Percentiles rank a stretch among this genome's conserved stretches.
phyloP scores from a whole-genome alignment of 2,329 filamentous ascomycete species.

The Epichloe brachyelytri region DNA sequence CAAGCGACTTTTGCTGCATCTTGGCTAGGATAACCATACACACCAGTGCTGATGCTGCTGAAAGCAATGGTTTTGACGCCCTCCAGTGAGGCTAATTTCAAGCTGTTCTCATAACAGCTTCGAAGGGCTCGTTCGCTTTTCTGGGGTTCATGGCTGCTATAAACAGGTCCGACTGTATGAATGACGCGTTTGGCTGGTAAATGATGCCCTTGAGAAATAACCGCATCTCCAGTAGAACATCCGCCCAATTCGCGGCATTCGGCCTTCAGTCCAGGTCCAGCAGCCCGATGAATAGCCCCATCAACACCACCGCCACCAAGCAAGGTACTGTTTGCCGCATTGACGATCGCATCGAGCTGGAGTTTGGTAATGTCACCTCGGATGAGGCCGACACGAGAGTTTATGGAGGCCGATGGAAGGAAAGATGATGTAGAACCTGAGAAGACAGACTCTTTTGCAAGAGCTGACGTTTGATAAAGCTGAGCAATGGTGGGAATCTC shows the following conservation, averaged over 20 bases:
- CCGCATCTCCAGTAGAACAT: constrained; percentile 65
- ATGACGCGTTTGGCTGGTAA: constrained; percentile 72
- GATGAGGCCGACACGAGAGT: constrained; percentile 57
- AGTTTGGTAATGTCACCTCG: constrained; percentile 74
- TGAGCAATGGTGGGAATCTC: constrained; percentile 50
- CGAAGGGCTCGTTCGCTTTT: constrained; percentile 35
- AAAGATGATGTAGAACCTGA: constrained; percentile 8
- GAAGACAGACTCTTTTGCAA: constrained; percentile 19
- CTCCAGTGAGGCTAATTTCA: constrained; percentile 59
- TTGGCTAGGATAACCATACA: constrained; percentile 73
- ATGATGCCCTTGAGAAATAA: constrained; percentile 67
- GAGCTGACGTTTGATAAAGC: constrained; percentile 41
- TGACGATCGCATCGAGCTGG: constrained; percentile 72
- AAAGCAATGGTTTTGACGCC: constrained; percentile 66
- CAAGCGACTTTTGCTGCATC: constrained; percentile 64
- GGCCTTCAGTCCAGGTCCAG: constrained; percentile 51
- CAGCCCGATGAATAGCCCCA: constrained; percentile 74
- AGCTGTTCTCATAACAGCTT: constrained; percentile 55
- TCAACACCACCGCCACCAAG: constrained; percentile 85
- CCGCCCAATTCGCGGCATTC: constrained; percentile 64
- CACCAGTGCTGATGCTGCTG: constrained; percentile 70
- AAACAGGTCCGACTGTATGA: constrained; percentile 82
- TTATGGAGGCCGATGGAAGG: constrained; percentile 41
- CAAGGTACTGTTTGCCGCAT: constrained; percentile 72
- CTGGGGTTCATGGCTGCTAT: constrained; percentile 26